Evolutionary conservation across 257 asterid species (phyloP).

Genomic region (Linaria vulgaris): DNA sequence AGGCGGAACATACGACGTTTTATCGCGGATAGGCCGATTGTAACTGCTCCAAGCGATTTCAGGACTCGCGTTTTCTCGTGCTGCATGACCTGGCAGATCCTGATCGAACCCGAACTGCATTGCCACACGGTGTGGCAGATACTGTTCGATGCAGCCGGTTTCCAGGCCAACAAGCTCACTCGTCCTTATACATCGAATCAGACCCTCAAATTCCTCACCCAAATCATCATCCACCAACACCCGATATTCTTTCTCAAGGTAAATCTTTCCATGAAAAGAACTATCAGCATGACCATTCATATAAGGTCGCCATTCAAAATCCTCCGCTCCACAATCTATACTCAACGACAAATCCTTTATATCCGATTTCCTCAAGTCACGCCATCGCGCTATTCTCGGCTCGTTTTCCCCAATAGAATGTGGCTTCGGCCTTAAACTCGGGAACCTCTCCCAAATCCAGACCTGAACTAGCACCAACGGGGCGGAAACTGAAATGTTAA

Average conservation of each 20-base stretch:
- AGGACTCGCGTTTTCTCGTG: conserved; percentile 7
- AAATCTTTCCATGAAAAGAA: neutral
- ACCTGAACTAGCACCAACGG: conserved; percentile 35
- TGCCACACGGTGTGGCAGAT: conserved; percentile 51
- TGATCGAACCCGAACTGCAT: conserved; percentile 56
- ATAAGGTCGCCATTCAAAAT: conserved; percentile 40
- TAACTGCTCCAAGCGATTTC: too few relatives aligned
- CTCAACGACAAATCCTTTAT: neutral
- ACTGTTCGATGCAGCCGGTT: conserved; percentile 34
- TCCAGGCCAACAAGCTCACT: conserved; percentile 39
- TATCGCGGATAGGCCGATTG: conserved; percentile 36
- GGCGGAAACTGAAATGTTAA: conserved; percentile 4
- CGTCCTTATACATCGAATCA: conserved; percentile 27
- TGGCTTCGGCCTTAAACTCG: conserved; percentile 20
- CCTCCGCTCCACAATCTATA: conserved; percentile 8
- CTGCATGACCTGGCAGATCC: conserved; percentile 34
- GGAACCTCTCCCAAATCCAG: conserved; percentile 56
- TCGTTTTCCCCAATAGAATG: neutral
- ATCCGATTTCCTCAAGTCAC: neutral
- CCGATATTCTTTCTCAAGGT: conserved; percentile 25
- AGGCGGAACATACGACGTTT: conserved; percentile 30
- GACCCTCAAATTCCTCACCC: conserved; percentile 27
- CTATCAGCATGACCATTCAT: neutral
- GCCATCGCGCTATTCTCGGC: conserved; percentile 44
- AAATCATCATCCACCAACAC: neutral